Conservation (phyloP, 2,329 filamentous ascomycete genomes). For the Talaromyces funiculosus region DNA sequence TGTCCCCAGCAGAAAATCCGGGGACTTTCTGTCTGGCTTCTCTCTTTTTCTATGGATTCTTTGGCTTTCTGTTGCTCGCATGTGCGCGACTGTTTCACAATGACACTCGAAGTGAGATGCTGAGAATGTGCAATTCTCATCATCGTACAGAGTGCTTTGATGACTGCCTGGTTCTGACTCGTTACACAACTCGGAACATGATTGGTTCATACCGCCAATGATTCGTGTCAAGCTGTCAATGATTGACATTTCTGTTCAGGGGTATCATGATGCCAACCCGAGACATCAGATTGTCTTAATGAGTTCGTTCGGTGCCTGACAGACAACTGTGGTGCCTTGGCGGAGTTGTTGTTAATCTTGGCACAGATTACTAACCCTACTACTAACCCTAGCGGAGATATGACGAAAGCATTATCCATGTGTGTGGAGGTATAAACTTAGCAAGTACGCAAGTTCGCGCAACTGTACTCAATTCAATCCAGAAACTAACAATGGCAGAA, state of each 20-base stretch:
- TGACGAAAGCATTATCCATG: conserved; percentile 4
- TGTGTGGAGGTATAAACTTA: neutral
- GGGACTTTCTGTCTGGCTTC: neutral
- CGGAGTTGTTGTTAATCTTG: neutral
- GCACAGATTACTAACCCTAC: neutral
- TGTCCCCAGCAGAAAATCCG: neutral
- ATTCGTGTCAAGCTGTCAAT: neutral
- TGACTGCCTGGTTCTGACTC: neutral
- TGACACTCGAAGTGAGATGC: no score
- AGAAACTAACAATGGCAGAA: neutral
- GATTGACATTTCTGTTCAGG: neutral
- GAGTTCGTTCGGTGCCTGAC: no score
- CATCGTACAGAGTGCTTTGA: neutral
- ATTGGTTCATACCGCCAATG: neutral
- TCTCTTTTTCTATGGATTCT: neutral
- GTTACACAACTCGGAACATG: neutral
- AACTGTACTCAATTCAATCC: neutral
- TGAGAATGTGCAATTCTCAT: no score
- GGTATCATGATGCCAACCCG: no score
- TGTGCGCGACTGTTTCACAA: no score
- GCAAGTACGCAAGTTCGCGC: neutral
- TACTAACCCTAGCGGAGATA: neutral
- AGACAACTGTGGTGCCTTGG: neutral
- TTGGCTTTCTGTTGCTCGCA: neutral
- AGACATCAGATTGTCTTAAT: neutral